A percentile compares a stretch with the other conserved stretches of the same genome.
phyloP scores from a whole-genome alignment of 148 eudicot genomes.

The Silene conica region DNA sequence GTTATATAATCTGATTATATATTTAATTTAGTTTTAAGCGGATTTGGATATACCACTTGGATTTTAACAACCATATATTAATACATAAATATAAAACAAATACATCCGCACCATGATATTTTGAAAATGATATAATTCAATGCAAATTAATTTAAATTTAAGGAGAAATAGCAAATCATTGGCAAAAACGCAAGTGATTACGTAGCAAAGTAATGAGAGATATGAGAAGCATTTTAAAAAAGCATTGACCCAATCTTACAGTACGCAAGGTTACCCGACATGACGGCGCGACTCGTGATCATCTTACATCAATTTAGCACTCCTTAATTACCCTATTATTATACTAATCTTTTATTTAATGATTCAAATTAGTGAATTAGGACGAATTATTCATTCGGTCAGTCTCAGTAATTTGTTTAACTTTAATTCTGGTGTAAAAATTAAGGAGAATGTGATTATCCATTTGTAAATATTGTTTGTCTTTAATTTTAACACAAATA shows the following conservation, averaged over 20 bases:
- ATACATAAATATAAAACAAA: not conserved
- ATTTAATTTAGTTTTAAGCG: too few species aligned
- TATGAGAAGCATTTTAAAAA: not conserved
- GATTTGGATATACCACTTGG: too few species aligned
- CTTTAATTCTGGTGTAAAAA: too few species aligned
- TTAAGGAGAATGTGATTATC: too few species aligned
- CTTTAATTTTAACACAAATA: too few species aligned
- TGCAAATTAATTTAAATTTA: not conserved
- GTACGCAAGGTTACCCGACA: not conserved
- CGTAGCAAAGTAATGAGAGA: not conserved
- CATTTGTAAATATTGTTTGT: too few species aligned
- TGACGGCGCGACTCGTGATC: slow-evolving; percentile 8
- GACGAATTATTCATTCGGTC: too few species aligned
- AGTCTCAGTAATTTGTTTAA: too few species aligned
- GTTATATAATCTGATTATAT: too few species aligned
- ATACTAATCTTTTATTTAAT: too few species aligned
- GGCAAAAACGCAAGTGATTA: slow-evolving; percentile 10
- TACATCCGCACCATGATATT: not conserved
- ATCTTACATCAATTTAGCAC: not conserved
- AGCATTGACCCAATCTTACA: slow-evolving; percentile 1
- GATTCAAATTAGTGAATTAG: too few species aligned
- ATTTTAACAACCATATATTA: not conserved
- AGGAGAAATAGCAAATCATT: not conserved
- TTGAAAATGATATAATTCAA: not conserved
- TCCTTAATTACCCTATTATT: too few species aligned